Base-by-base conservation (phyloP, 164 flowering plant genomes). In the Berberis vulgaris region DNA sequence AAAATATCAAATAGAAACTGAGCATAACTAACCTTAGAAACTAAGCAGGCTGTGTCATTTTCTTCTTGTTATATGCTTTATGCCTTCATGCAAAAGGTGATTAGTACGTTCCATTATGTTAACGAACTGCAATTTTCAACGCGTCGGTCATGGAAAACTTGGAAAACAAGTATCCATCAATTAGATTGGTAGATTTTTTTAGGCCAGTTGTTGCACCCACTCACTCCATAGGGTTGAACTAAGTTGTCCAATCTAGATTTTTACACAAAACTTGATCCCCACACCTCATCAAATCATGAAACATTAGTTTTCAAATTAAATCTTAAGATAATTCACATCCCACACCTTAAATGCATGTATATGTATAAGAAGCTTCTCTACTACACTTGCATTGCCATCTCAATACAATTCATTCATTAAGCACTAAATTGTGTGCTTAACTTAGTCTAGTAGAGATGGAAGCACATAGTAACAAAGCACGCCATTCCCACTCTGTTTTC, bases 151-250 rank as follows among this genome's bases (percentile, higher is more conserved):
- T 46, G 10, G 54, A 26, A 52, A 26, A 52, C 54, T 52, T 52
- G 13, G 10, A 52, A 52, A 6, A 26, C 54, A 52, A 52, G 54
- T 6, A 52, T 52, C n/a, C 3, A 7, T 6, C n/a, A 3, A 52
- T 52, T 12, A 52, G n/a, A 6, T 52, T 4, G 38, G 10, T 52
- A 52, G 54, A 4, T 6, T 52, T 52, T 7, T 12, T 2, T 3
- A 52, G 54, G 54, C 54, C 54, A 52, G 54, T 52, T 12, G 54
- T 52, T 52, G 54, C n/a, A 52, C 54, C 54, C 10, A 52, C 54
- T 52, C 8, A 1, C 26, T 52, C 13, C n/a, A 0, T 52, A 52
- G 54, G n/a, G 54, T 52, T 52, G 54, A 52, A 52, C 13, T 52
- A 52, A 50, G 54, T 50, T 50, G 54, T 50, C 49, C 49, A 46